phyloP scores from a whole-genome alignment of 148 eudicot genomes.

The Vaccinium corymbosum region DNA sequence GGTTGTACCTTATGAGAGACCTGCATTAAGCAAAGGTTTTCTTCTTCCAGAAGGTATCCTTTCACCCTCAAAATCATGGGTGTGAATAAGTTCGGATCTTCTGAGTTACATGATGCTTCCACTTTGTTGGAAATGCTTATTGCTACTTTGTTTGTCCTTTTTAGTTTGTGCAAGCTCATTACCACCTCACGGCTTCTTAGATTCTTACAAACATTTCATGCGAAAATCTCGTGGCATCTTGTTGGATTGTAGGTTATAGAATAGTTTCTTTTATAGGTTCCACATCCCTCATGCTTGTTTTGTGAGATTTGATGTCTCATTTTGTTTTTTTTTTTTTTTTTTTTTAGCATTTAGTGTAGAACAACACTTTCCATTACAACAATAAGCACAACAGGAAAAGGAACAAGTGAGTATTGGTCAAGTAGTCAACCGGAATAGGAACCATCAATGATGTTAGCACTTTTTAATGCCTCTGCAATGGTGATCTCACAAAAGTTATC shows the following conservation, averaged over 20 bases:
- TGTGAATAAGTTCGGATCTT: background rate
- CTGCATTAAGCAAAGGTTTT: conserved; percentile 97
- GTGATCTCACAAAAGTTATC: background rate
- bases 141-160: background rate
- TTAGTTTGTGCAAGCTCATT: background rate
- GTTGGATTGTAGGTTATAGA: background rate
- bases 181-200: background rate
- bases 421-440: background rate
- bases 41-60: conserved; percentile 93
- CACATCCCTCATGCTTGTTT: background rate
- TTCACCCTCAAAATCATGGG: background rate
- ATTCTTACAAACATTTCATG: background rate
- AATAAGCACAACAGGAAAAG: background rate
- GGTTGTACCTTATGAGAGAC: conserved; percentile 99
- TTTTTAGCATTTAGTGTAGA: background rate
- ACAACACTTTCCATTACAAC: background rate
- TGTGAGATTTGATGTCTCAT: background rate
- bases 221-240: background rate
- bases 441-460: background rate
- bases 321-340: background rate
- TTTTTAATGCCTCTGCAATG: background rate
- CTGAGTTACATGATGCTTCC: background rate
- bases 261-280: background rate
- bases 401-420: too few species aligned
- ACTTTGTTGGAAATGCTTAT: background rate